Evolutionary conservation across 345 rosid genomes (phyloP).

Genomic region (Sonneratia alba): DNA sequence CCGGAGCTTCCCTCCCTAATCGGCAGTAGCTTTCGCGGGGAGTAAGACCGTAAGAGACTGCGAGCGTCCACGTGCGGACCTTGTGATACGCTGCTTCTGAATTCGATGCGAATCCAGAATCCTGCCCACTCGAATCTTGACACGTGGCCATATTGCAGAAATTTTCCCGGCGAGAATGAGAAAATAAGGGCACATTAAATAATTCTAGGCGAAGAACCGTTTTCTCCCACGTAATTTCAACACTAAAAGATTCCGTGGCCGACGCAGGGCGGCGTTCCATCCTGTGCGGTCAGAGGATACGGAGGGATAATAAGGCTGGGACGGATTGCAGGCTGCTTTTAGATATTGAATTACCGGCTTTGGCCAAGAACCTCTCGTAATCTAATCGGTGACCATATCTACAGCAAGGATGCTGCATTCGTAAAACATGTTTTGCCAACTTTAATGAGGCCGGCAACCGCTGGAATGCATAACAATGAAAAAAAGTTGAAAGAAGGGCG

Average conservation of each 20-base stretch:
- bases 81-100: not conserved
- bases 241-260: too few relatives aligned
- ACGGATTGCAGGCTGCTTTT: too few relatives aligned
- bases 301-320: too few relatives aligned
- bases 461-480: not conserved
- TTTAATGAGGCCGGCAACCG: not conserved
- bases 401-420: not conserved
- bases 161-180: too few relatives aligned
- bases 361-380: too few relatives aligned
- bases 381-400: too few relatives aligned
- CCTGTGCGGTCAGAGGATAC: too few relatives aligned
- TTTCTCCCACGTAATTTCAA: too few relatives aligned
- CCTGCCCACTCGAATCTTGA: not conserved
- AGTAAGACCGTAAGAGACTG: not conserved
- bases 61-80: not conserved
- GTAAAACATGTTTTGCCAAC: not conserved
- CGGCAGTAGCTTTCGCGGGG: not conserved
- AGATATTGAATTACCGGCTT: too few relatives aligned
- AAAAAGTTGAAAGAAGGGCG: not conserved
- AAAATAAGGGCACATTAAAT: too few relatives aligned
- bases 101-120: not conserved
- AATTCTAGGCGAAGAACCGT: too few relatives aligned
- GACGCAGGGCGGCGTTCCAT: too few relatives aligned
- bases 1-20: not conserved
- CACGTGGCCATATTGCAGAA: not conserved